phyloP scores from a whole-genome alignment of 2,329 filamentous ascomycete genomes.

The Rhinocladiella mackenziei region DNA sequence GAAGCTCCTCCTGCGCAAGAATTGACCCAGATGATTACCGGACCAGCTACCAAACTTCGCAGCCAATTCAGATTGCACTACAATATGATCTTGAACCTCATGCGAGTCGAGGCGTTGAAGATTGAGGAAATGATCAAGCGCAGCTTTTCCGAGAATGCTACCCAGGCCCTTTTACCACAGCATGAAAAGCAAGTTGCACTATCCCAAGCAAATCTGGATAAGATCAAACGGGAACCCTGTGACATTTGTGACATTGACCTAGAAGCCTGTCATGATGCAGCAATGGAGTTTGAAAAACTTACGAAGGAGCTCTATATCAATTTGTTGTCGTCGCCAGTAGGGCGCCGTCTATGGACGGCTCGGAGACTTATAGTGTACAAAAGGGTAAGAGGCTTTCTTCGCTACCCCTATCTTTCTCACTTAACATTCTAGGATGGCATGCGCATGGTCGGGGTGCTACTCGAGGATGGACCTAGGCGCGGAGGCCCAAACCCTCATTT shows the following conservation, averaged over 20 bases:
- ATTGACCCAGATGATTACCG: conserved; percentile 89
- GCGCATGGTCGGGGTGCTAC: conserved; percentile 73
- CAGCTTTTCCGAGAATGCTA: conserved; percentile 97
- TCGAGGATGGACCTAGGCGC: conserved; percentile 66
- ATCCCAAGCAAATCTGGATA: conserved; percentile 85
- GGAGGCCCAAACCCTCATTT: conserved; percentile 64
- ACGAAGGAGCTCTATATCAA: conserved; percentile 75
- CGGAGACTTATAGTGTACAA: conserved; percentile 80
- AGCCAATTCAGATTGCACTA: conserved; percentile 97
- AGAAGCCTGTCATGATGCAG: conserved; percentile 74
- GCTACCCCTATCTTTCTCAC: conserved; percentile 2
- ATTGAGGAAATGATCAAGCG: conserved; percentile 99
- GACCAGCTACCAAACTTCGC: conserved; percentile 87
- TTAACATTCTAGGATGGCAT: conserved; percentile 61
- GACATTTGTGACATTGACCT: conserved; percentile 75
- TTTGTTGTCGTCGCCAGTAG: conserved; percentile 74
- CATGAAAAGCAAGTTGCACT: conserved; percentile 92
- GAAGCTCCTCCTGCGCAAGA: conserved; percentile 83
- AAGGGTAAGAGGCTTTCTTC: conserved; percentile 40
- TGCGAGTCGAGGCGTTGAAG: conserved; percentile 92
- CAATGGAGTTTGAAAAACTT: conserved; percentile 73
- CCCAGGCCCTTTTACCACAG: conserved; percentile 86
- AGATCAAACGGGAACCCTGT: conserved; percentile 82
- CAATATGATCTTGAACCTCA: conserved; percentile 97
- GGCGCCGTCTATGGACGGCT: conserved; percentile 70